These are phyloP conservation scores for Alternaria burnsii DNA, from an alignment of 2,329 filamentous ascomycete species.

Conservation along the genomic window DNA sequence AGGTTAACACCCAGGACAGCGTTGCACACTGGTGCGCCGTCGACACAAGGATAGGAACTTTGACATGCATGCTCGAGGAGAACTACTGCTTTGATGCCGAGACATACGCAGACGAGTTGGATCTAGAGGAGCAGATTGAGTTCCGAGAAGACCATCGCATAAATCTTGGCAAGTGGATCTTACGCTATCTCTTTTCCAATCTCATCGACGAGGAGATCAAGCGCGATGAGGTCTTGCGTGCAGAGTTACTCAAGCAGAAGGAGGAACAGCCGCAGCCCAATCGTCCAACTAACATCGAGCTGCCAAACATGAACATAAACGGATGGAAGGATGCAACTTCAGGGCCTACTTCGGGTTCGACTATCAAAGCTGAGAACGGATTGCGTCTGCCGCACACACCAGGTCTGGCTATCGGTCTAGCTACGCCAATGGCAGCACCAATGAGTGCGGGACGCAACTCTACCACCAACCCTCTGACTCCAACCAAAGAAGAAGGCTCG, in stretches of 20 bases:
- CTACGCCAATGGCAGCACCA: slow-evolving; percentile 66
- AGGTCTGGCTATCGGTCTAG: slow-evolving; percentile 79
- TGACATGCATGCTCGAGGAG: slow-evolving; percentile 90
- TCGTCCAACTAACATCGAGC: slow-evolving; percentile 68
- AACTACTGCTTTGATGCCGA: slow-evolving; percentile 98
- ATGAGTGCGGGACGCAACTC: slow-evolving; percentile 47
- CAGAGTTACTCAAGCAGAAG: slow-evolving; percentile 72
- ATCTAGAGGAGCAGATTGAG: slow-evolving; percentile 75
- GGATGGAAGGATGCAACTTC: slow-evolving; percentile 54
- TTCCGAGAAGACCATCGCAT: slow-evolving; percentile 96
- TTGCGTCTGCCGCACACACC: slow-evolving; percentile 71
- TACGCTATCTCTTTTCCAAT: slow-evolving; percentile 89
- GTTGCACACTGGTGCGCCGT: slow-evolving; percentile 97
- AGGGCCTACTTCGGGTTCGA: slow-evolving; percentile 58
- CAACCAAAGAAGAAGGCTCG: slow-evolving; percentile 54
- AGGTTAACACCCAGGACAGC: slow-evolving; percentile 86
- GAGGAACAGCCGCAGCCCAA: slow-evolving; percentile 64
- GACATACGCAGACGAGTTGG: slow-evolving; percentile 91
- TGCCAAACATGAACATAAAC: slow-evolving; percentile 59
- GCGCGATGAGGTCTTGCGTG: slow-evolving; percentile 78
- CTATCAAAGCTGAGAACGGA: slow-evolving; percentile 67
- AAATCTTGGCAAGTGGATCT: slow-evolving; percentile 95
- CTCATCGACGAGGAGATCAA: slow-evolving; percentile 90
- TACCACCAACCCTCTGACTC: slow-evolving; percentile 49
- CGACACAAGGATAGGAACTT: slow-evolving; percentile 88